Evolutionary conservation across 345 rosid genomes (phyloP).

Genomic region (Kernera saxatilis): DNA sequence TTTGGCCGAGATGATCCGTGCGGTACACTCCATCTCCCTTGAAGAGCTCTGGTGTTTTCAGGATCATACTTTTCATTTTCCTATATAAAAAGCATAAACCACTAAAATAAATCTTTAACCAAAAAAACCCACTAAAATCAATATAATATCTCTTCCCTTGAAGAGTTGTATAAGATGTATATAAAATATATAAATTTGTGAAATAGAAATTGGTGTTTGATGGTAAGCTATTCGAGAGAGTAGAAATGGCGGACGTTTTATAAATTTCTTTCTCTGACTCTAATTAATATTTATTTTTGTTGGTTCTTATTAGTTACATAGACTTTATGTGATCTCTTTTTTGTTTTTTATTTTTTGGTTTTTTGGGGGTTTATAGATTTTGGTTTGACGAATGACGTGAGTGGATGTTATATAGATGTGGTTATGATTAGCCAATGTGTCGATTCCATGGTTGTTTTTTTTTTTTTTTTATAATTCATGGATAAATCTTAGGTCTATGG

Average conservation of each 20-base stretch:
- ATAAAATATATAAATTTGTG: neutral
- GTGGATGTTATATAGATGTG: slow-evolving; percentile 29
- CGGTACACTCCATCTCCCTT: slow-evolving; percentile 26
- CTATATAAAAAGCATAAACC: slow-evolving; percentile 1
- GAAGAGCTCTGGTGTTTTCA: slow-evolving; percentile 25
- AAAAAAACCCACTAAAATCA: no score
- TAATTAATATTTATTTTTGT: slow-evolving; percentile 10
- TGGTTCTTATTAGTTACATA: slow-evolving; percentile 13
- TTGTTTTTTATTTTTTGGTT: no score
- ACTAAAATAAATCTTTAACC: slow-evolving; percentile 7
- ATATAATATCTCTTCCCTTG: neutral
- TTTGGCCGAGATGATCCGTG: slow-evolving; percentile 14
- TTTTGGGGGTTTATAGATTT: slow-evolving; percentile 10
- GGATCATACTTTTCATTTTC: slow-evolving; percentile 32
- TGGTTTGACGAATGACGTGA: slow-evolving; percentile 28
- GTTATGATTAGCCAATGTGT: slow-evolving; percentile 22
- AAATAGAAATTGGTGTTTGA: slow-evolving; percentile 19
- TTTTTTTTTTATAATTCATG: no score
- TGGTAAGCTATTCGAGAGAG: slow-evolving; percentile 1
- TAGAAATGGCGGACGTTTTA: slow-evolving; percentile 15
- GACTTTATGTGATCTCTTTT: slow-evolving; percentile 24
- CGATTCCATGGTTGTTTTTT: slow-evolving; percentile 15
- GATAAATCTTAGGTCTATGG: no score
- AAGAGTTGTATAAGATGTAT: neutral
- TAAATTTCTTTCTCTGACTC: neutral